Evolutionary conservation across 306 rosid genomes (phyloP).

Genomic region (Oemleria cerasiformis): DNA sequence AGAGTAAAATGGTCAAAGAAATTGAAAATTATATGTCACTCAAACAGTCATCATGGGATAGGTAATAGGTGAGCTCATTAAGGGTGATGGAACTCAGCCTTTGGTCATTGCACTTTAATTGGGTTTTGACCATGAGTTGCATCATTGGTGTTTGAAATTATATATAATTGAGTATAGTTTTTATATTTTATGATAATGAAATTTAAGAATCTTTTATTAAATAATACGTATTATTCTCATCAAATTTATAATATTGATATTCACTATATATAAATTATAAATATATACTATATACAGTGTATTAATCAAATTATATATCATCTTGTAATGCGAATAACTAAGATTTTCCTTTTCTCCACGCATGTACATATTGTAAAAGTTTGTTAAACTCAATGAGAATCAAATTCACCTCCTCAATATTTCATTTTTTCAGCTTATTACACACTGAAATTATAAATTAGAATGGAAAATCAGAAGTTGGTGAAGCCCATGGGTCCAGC

Average conservation of each 20-base stretch:
- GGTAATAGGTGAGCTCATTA: not conserved
- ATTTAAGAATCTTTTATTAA: no score
- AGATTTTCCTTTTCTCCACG: no score
- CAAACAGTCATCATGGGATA: not conserved
- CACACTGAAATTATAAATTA: not conserved
- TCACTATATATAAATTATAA: no score
- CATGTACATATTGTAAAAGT: not conserved
- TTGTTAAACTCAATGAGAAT: not conserved
- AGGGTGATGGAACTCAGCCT: not conserved
- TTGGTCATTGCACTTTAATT: slow-evolving; percentile 3
- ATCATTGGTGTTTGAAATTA: slow-evolving; percentile 25
- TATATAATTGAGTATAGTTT: no score
- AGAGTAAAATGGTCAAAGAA: not conserved
- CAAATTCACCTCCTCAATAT: not conserved
- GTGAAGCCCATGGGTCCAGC: slow-evolving; percentile 47
- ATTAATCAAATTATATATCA: no score
- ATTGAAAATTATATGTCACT: not conserved
- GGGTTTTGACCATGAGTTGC: slow-evolving; percentile 48
- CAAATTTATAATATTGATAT: no score
- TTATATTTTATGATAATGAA: no score
- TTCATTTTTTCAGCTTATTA: not conserved
- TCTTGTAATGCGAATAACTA: no score
- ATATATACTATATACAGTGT: no score
- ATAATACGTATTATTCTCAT: no score
- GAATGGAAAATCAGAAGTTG: slow-evolving; percentile 44